Conservation (phyloP, 2,329 filamentous ascomycete species). For the Cladophialophora carrionii region DNA sequence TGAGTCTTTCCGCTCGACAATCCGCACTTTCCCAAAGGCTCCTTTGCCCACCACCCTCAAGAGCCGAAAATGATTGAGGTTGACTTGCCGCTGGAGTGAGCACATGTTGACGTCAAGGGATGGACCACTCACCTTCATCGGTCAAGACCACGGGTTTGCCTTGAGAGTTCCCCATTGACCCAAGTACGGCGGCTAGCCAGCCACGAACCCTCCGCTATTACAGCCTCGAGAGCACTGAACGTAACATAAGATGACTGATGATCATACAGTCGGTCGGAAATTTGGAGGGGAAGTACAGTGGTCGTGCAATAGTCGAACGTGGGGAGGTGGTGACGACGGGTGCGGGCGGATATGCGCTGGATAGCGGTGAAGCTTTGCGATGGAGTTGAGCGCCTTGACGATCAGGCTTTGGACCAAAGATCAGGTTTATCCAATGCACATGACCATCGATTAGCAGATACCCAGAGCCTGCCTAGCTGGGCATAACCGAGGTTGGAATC, state of each 20-base stretch:
- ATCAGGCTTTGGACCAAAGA: constrained; percentile 22
- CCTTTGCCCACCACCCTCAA: constrained; percentile 95
- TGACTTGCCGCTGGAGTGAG: constrained; percentile 59
- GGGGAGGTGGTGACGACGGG: constrained; percentile 6
- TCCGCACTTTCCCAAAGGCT: constrained; percentile 97
- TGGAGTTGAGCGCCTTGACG: constrained; percentile 21
- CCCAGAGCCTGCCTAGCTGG: constrained; percentile 9
- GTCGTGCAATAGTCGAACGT: background rate
- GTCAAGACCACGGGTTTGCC: constrained; percentile 90
- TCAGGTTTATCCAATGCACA: constrained; percentile 23
- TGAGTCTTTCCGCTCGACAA: constrained; percentile 96
- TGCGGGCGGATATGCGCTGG: constrained; percentile 12
- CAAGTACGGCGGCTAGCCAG: constrained; percentile 1
- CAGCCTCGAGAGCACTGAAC: constrained; percentile 4
- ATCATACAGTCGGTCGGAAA: background rate
- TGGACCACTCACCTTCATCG: constrained; percentile 72
- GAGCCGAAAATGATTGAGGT: constrained; percentile 94
- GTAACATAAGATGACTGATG: constrained; percentile 14
- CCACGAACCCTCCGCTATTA: constrained; percentile 14
- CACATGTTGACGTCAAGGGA: background rate
- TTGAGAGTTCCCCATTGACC: constrained; percentile 85
- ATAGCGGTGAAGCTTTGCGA: constrained; percentile 21
- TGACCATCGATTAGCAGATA: constrained; percentile 13
- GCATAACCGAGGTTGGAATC: constrained; percentile 15
- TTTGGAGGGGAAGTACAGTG: constrained; percentile 1